Evolutionary conservation across 2,329 filamentous ascomycete genomes (phyloP), one percentile per base, ranked within the genome.

Genomic region (Dryadomyces quercus-mongolicae): DNA sequence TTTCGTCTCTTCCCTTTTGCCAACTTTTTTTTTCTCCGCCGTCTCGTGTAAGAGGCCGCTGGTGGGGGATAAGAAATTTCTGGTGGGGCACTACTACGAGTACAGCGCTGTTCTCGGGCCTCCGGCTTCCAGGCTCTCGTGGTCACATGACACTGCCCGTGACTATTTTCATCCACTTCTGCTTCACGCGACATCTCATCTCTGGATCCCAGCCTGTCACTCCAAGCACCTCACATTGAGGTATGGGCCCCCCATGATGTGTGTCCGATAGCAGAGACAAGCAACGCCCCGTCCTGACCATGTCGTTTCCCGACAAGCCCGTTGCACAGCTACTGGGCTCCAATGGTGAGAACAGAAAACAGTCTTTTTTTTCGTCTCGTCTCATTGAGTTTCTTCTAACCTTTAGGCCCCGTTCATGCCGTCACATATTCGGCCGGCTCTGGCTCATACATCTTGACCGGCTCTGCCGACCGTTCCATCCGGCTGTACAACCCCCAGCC

Each of bases 381-480:
- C 25, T 3, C 2, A 7, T 16, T 2, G 13, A 6, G 3, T n/a
- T 44, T 9, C 46, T 31, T 18, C 46, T 31, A 12, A 46, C 55
- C 22, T 1, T 22, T n/a, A 87, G 84, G 82, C 56, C 83, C 86
- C 40, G 76, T 89, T 51, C 86, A 89, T 66, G 80, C 85, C 49
- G 74, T 89, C 53, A 74, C 80, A 52, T 89, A 89, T 70, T 89
- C 85, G 53, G 80, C 84, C 57, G 81, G 79, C 13, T 81, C 85
- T 16, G 85, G 84, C 44, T 85, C 83, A 3, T 89, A 89, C 64
- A 79, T 96, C 65, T 80, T 97, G 56, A 90, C 89, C 40, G 91
- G 92, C 63, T 89, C 85, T 38, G 80, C 88, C 52, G 92, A 96
- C 74, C 87, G 90, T 58, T 78, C 81, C 16, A 83, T 96, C 66